Percentiles rank a stretch among this genome's conserved stretches.
phyloP scores from a whole-genome alignment of 1,284 basidiomycete genomes.

The Porodaedalea pini region DNA sequence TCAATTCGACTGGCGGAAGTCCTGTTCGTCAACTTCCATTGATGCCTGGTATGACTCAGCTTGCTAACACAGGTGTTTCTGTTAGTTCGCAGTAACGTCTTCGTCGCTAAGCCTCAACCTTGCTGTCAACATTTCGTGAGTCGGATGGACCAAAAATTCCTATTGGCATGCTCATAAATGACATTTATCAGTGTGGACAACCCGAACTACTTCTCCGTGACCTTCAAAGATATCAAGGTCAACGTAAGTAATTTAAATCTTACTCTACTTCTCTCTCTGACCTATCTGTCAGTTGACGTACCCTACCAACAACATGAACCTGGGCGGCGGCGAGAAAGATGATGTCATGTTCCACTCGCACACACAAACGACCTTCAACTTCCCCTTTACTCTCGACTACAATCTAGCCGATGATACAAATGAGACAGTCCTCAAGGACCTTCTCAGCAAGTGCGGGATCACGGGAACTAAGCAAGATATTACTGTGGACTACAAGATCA shows the following conservation, averaged over 20 bases:
- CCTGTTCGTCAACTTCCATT: conserved; percentile 43
- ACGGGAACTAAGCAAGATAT: conserved; percentile 48
- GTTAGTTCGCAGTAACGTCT: conserved; percentile 29
- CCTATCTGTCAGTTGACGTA: conserved; percentile 55
- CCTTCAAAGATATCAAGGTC: conserved; percentile 67
- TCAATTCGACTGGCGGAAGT: conserved; percentile 35
- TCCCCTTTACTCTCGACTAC: conserved; percentile 80
- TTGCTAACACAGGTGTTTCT: conserved; percentile 1
- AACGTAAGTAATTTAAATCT: conserved; percentile 37
- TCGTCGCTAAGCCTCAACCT: conserved; percentile 62
- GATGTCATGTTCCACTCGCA: conserved; percentile 65
- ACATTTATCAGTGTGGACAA: conserved; percentile 61
- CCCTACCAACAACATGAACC: conserved; percentile 62
- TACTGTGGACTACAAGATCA: conserved; percentile 67
- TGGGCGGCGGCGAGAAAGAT: conserved; percentile 65
- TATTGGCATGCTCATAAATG: conserved; percentile 2
- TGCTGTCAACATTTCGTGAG: conserved; percentile 65
- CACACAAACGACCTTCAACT: conserved; percentile 69
- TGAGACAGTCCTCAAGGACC: conserved; percentile 57
- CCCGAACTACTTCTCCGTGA: conserved; percentile 81
- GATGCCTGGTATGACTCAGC: conserved; percentile 23
- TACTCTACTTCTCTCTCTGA: neutral
- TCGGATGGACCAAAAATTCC: conserved; percentile 20
- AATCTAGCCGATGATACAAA: conserved; percentile 57
- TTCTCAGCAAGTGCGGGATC: conserved; percentile 67